Base-by-base conservation (phyloP, 2,329 filamentous ascomycete species). In the Alternaria hordeiaustralica region DNA sequence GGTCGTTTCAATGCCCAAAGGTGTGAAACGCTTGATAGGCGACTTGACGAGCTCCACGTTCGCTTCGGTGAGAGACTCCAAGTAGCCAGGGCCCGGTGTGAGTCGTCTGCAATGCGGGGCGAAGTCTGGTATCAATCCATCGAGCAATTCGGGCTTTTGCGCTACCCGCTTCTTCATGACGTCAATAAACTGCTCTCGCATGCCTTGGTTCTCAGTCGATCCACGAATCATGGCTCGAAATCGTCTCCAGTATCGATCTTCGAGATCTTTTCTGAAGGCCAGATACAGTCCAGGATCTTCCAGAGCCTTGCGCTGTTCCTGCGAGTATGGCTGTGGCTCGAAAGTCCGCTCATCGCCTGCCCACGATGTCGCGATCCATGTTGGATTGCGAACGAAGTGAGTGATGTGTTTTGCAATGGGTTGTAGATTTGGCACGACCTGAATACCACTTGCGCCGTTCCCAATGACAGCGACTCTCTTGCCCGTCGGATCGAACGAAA, bases 401-500 rank as follows among this genome's bases (percentile, higher is more conserved):
- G 60, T 77, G 30, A 79, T 36, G 77, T 83, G 7, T 84, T 55
- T 82, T 82, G 77, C 68, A 87, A 88, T 67, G 0, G 83, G 84
- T 5, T 84, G 87, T 79, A 86, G 84, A 44, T 87, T 87, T 59
- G 91, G 89, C 1, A 85, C 83, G 55, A 90, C 84, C 68, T 91
- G 89, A 1, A 90, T 85, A 0, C 88, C 89, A 0, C 87, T 87
- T 0, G 88, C 86, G 6, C 89, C 89, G 1, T 88, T 90, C 12
- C 89, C 89, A 49, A 91, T 87, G 58, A 91, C 84, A 8, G 86
- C 89, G 50, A 87, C 84, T 10, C 83, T 83, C 72, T 90, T 90
- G 64, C 82, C 82, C 0, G 82, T 81, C 64, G 89, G 82, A 75
- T 83, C 88, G 76, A 80, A 87, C 0, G 75, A 64, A 15, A 53